Percentiles rank a stretch among this genome's conserved stretches.
Evolutionary conservation across 257 asterid species (phyloP).

Genomic region (Paulownia fortunei): DNA sequence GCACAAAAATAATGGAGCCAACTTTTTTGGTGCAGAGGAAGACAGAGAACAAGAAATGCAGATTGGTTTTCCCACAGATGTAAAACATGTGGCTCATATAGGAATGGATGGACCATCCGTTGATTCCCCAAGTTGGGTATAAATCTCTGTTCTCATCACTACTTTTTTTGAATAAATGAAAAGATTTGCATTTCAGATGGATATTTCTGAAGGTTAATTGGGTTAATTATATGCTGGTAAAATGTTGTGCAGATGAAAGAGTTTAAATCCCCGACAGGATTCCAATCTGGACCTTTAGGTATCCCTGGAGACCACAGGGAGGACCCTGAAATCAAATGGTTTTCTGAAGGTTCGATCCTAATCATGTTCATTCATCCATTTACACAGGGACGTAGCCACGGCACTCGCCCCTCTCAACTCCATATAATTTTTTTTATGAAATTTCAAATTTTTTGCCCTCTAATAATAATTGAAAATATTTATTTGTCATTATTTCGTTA

Average conservation of each 20-base stretch:
- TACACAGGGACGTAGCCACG: too few relatives aligned
- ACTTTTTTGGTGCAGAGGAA: conserved; percentile 55
- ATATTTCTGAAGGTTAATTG: background rate
- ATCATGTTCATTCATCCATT: background rate
- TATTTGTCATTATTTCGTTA: too few relatives aligned
- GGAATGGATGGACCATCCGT: conserved; percentile 92
- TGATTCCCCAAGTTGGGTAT: conserved; percentile 81
- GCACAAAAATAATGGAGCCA: too few relatives aligned
- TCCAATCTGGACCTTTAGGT: conserved; percentile 73
- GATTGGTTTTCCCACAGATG: conserved; percentile 95
- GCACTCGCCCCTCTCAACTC: too few relatives aligned
- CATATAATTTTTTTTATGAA: too few relatives aligned
- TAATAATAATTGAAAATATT: too few relatives aligned
- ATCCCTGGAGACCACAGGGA: conserved; percentile 47
- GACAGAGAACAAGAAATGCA: conserved; percentile 72
- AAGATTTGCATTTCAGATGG: too few relatives aligned
- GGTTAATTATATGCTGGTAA: background rate
- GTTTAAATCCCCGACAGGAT: conserved; percentile 46
- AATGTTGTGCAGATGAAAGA: conserved; percentile 72
- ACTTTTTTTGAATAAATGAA: too few relatives aligned
- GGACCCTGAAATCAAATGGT: conserved; percentile 78
- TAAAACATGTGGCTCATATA: conserved; percentile 97
- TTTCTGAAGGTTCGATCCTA: conserved; percentile 68
- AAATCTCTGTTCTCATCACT: background rate
- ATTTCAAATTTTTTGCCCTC: too few relatives aligned